Percentiles rank a stretch among this genome's conserved stretches.
These are phyloP conservation scores for Fusarium miscanthi DNA, from an alignment of 2,329 filamentous ascomycete genomes.

Conservation along the genomic window DNA sequence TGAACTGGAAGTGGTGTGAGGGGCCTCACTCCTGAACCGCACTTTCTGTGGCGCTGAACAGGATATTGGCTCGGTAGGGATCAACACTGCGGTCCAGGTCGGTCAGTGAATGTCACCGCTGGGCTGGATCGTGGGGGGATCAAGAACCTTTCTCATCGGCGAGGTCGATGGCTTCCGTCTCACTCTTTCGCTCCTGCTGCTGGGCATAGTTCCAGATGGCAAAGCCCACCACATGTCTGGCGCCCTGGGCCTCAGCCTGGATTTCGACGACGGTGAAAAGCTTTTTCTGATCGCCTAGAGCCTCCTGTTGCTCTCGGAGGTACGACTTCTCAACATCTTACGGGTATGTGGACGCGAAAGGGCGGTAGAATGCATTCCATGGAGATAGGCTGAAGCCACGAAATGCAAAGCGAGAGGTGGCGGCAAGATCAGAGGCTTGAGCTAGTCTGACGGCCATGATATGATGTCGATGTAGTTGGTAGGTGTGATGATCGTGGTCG, in stretches of 20 bases:
- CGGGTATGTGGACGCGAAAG: not conserved
- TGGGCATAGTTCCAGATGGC: not conserved
- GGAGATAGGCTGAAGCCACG: not conserved
- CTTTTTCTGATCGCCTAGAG: not conserved
- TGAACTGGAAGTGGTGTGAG: too few relatives aligned
- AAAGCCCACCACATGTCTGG: not conserved
- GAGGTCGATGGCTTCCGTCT: not conserved
- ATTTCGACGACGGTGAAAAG: not conserved
- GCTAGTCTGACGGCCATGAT: not conserved
- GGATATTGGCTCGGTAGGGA: not conserved
- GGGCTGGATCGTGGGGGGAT: not conserved
- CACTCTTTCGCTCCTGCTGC: not conserved
- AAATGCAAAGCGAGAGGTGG: not conserved
- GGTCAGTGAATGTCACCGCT: not conserved
- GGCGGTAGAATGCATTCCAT: not conserved
- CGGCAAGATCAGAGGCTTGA: not conserved
- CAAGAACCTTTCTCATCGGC: not conserved
- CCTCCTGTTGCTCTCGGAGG: not conserved
- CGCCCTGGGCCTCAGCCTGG: not conserved
- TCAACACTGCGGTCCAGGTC: not conserved
- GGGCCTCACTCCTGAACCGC: too few relatives aligned
- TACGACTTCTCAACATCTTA: not conserved
- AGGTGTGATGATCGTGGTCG: not conserved
- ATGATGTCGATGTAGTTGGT: not conserved
- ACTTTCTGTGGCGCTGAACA: not conserved